Percentiles rank a stretch among this genome's conserved stretches.
Evolutionary conservation across 2,329 filamentous ascomycete genomes (phyloP).

Genomic region (Colletotrichum sp.): DNA sequence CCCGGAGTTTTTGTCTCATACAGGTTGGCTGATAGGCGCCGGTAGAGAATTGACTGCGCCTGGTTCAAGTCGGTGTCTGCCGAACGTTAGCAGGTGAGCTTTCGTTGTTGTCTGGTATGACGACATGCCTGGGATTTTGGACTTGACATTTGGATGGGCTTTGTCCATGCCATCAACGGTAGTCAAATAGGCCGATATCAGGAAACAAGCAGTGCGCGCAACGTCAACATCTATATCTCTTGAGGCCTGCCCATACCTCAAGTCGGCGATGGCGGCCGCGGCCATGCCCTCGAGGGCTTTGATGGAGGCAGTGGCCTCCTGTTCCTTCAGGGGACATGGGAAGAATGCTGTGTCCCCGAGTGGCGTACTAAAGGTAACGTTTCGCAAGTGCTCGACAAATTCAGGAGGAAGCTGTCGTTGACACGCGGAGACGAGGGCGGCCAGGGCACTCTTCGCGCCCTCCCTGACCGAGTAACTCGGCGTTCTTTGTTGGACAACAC

Average conservation of each 20-base stretch:
- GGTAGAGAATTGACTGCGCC: slow-evolving; percentile 70
- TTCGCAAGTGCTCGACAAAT: slow-evolving; percentile 29
- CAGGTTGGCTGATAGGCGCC: slow-evolving; percentile 69
- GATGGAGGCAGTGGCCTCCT: slow-evolving; percentile 48
- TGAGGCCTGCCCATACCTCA: slow-evolving; percentile 47
- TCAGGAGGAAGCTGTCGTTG: slow-evolving; percentile 35
- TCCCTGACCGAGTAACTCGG: slow-evolving; percentile 34
- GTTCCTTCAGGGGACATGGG: slow-evolving; percentile 45
- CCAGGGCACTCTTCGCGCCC: slow-evolving; percentile 34
- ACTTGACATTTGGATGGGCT: slow-evolving; percentile 49
- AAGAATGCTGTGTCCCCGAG: slow-evolving; percentile 38
- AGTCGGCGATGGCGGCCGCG: slow-evolving; percentile 63
- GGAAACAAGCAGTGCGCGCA: slow-evolving; percentile 58
- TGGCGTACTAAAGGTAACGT: slow-evolving; percentile 35
- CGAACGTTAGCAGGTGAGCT: not conserved
- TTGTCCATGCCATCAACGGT: slow-evolving; percentile 59
- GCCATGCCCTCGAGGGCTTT: slow-evolving; percentile 65
- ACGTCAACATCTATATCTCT: slow-evolving; percentile 55
- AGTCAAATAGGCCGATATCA: slow-evolving; percentile 64
- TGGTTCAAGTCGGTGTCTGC: slow-evolving; percentile 69
- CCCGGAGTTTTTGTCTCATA: slow-evolving; percentile 65
- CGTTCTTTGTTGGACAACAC: slow-evolving; percentile 13
- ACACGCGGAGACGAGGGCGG: slow-evolving; percentile 28
- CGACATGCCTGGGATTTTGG: slow-evolving; percentile 20
- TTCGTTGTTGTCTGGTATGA: not conserved